Conservation (phyloP, 768 basidiomycete species). For the Boletus rubropictus region DNA sequence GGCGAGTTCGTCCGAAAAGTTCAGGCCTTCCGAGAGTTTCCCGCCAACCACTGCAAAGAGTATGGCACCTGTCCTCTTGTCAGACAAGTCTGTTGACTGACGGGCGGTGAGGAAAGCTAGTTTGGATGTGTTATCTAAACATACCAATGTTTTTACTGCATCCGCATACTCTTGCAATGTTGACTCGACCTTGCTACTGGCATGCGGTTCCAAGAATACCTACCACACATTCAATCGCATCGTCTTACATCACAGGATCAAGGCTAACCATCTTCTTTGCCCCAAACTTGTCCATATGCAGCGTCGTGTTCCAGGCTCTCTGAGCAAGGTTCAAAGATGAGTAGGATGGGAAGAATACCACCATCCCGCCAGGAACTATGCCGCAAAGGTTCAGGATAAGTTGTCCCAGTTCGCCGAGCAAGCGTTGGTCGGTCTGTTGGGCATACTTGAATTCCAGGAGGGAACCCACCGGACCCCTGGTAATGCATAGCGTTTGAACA, state of each 20-base stretch:
- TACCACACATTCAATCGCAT: conserved; percentile 26
- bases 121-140: not conserved
- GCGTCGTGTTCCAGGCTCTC: conserved; percentile 56
- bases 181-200: conserved; percentile 62
- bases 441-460: conserved; percentile 79
- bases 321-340: conserved; percentile 67
- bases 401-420: conserved; percentile 79
- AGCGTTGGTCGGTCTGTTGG: conserved; percentile 56
- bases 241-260: not conserved
- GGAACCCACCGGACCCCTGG: conserved; percentile 67
- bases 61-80: conserved; percentile 57
- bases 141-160: conserved; percentile 34
- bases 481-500: conserved; percentile 68
- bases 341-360: conserved; percentile 94
- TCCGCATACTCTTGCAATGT: conserved; percentile 68
- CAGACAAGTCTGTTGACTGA: conserved; percentile 19
- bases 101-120: conserved; percentile 2
- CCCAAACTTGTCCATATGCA: conserved; percentile 55
- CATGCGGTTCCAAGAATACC: conserved; percentile 89
- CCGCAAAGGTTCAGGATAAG: conserved; percentile 74
- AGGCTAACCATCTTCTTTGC: conserved; percentile 66
- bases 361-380: conserved; percentile 80
- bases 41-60: conserved; percentile 94
- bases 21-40: conserved; percentile 90
- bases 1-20: conserved; percentile 74